These are phyloP conservation scores for Hygrophorus russula DNA, from an alignment of 768 basidiomycete genomes.

Conservation along the genomic window DNA sequence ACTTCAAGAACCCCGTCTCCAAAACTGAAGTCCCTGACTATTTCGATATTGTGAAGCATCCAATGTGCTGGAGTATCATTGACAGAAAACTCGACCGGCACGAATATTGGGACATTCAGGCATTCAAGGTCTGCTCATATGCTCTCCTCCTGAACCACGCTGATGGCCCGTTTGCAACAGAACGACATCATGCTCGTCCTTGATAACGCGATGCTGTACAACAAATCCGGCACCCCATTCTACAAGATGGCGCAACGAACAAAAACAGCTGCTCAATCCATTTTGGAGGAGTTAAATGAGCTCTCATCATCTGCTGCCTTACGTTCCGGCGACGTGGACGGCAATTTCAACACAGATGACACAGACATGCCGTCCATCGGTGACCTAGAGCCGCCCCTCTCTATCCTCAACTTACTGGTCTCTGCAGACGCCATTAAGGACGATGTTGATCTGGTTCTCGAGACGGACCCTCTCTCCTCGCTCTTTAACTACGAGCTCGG, in stretches of 20 bases:
- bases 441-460: slow-evolving; percentile 42
- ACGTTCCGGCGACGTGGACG: neutral
- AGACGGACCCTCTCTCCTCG: slow-evolving; percentile 48
- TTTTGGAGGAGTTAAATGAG: slow-evolving; percentile 31
- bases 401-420: slow-evolving; percentile 43
- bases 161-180: slow-evolving; percentile 23
- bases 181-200: slow-evolving; percentile 77
- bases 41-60: slow-evolving; percentile 71
- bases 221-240: slow-evolving; percentile 59
- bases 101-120: slow-evolving; percentile 67
- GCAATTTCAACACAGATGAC: neutral
- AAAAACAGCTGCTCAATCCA: slow-evolving; percentile 25
- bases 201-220: slow-evolving; percentile 81
- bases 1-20: slow-evolving; percentile 79
- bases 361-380: slow-evolving; percentile 29
- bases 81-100: slow-evolving; percentile 72
- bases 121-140: slow-evolving; percentile 42
- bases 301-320: slow-evolving; percentile 10
- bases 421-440: slow-evolving; percentile 42
- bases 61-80: slow-evolving; percentile 86
- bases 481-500: slow-evolving; percentile 62
- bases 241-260: slow-evolving; percentile 63
- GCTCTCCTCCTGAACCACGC: neutral
- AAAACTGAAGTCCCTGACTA: slow-evolving; percentile 80
- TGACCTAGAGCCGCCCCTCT: slow-evolving; percentile 63